These are phyloP conservation scores for Phialocephala sp. DNA, from an alignment of 2,329 filamentous ascomycete species.

Conservation along the genomic window DNA sequence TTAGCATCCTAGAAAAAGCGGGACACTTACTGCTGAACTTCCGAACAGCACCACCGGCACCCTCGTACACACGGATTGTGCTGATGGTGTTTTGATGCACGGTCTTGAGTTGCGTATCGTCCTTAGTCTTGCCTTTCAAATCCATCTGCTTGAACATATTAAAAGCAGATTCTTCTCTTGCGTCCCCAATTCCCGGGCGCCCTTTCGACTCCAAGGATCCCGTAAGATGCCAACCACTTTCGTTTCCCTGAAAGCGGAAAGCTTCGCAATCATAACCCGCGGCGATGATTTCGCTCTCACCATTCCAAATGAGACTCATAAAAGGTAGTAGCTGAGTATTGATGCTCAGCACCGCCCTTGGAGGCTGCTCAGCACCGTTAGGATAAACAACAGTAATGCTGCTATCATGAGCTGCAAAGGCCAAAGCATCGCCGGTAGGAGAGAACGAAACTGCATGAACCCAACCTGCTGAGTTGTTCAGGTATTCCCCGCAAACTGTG, in stretches of 20 bases:
- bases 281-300: slow-evolving; percentile 91
- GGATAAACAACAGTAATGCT: slow-evolving; percentile 97
- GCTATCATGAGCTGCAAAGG: slow-evolving; percentile 94
- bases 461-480: slow-evolving; percentile 98
- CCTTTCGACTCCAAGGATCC: slow-evolving; percentile 80
- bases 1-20: slow-evolving; percentile 4
- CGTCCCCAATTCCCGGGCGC: slow-evolving; percentile 45
- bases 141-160: slow-evolving; percentile 99
- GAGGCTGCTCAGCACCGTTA: slow-evolving; percentile 86
- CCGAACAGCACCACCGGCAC: slow-evolving; percentile 64
- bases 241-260: slow-evolving; percentile 83
- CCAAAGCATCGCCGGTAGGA: slow-evolving; percentile 88
- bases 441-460: slow-evolving; percentile 93
- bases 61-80: slow-evolving; percentile 79
- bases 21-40: slow-evolving; percentile 84
- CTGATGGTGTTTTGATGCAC: slow-evolving; percentile 96
- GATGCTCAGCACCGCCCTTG: slow-evolving; percentile 87
- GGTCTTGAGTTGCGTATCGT: slow-evolving; percentile 93
- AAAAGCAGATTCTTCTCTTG: slow-evolving; percentile 86
- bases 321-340: slow-evolving; percentile 91
- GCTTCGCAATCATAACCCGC: slow-evolving; percentile 91
- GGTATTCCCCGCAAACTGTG: slow-evolving; percentile 94
- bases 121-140: slow-evolving; percentile 88
- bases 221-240: slow-evolving; percentile 81
- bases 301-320: slow-evolving; percentile 89